Conservation (phyloP, 2,329 filamentous ascomycete species). For the Pestalotiopsis sp. region DNA sequence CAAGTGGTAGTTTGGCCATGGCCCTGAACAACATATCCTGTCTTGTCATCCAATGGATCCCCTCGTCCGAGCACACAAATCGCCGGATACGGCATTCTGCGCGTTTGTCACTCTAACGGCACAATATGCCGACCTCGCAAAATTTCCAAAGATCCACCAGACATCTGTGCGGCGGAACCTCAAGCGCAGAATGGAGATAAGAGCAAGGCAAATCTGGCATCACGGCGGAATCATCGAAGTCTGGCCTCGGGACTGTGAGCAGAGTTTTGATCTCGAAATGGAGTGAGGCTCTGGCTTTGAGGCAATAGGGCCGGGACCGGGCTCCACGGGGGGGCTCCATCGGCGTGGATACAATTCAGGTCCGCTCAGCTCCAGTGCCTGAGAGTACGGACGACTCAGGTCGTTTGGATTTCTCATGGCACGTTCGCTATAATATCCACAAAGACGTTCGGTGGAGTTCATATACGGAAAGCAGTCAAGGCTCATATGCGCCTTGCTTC, state of each 20-base stretch:
- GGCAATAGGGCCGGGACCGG: not conserved
- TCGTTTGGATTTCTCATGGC: not conserved
- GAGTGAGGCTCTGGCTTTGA: not conserved
- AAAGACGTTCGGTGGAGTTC: not conserved
- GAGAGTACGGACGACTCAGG: not conserved
- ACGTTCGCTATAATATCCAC: not conserved
- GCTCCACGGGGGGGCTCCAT: not conserved
- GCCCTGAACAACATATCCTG: not conserved
- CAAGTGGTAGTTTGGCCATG: too few relatives aligned
- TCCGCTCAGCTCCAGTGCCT: not conserved
- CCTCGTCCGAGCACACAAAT: not conserved
- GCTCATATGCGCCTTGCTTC: not conserved
- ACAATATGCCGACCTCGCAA: not conserved
- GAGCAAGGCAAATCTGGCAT: not conserved
- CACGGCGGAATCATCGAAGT: not conserved
- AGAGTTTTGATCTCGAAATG: not conserved
- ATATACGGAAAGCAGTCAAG: not conserved
- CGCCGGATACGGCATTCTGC: not conserved
- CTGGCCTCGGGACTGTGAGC: not conserved
- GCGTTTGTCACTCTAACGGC: not conserved
- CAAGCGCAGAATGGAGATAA: not conserved
- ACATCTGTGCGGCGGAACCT: not conserved
- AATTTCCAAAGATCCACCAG: not conserved
- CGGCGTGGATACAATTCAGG: not conserved
- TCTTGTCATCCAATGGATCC: not conserved